Evolutionary conservation across 164 flowering plant species (phyloP).

Genomic region (Cinnamomum chago): DNA sequence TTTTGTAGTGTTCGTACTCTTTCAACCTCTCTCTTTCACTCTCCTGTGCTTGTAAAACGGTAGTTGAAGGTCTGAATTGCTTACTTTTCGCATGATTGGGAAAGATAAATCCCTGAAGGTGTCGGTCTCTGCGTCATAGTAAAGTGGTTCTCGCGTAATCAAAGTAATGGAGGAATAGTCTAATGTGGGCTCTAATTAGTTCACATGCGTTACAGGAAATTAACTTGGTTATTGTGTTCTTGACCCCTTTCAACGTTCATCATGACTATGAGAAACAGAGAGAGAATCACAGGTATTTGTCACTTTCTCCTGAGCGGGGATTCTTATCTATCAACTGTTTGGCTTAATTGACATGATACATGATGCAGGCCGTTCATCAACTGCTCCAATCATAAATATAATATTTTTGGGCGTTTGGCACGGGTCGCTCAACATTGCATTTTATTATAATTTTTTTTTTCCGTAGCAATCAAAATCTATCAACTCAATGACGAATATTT

Average conservation of each 20-base stretch:
- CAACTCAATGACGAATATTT: too few species aligned
- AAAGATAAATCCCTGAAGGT: background rate
- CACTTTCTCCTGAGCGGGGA: too few species aligned
- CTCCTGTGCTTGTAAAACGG: background rate
- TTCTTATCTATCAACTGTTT: too few species aligned
- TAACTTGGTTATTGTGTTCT: background rate
- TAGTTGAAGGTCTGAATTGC: background rate
- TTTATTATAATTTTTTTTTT: too few species aligned
- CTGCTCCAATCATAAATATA: too few species aligned
- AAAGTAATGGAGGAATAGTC: background rate
- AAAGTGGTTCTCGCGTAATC: background rate
- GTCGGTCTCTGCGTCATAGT: background rate
- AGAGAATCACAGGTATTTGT: too few species aligned
- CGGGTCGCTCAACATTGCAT: too few species aligned
- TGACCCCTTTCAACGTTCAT: background rate
- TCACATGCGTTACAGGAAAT: background rate
- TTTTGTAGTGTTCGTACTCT: background rate
- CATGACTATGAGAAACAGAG: too few species aligned
- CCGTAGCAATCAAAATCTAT: too few species aligned
- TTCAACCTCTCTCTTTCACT: background rate
- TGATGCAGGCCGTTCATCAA: too few species aligned
- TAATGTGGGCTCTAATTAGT: background rate
- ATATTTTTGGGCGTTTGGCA: too few species aligned
- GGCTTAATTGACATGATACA: too few species aligned
- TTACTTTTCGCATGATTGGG: background rate